Evolutionary conservation across 805 yeast species (phyloP).

Genomic region (Candida ovalis): DNA sequence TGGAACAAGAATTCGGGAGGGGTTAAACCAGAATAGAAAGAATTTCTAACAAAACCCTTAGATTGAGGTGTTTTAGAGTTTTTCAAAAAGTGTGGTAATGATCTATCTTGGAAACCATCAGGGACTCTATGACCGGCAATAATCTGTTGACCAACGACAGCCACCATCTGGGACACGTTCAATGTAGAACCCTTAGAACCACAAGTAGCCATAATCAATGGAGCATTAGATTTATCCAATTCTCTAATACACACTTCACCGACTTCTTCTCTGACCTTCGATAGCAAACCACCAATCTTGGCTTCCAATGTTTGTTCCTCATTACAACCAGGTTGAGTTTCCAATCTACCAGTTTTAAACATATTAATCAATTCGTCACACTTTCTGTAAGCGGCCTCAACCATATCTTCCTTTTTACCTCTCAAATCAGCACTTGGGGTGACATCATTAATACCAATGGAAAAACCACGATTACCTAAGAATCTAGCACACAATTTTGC

Average conservation of each 20-base stretch:
- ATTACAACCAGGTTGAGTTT: constrained; percentile 98
- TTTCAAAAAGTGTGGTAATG: constrained; percentile 94
- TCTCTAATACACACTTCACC: constrained; percentile 97
- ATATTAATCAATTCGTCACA: constrained; percentile 86
- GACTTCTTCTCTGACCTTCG: constrained; percentile 97
- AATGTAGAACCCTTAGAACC: constrained; percentile 98
- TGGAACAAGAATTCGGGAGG: constrained; percentile 98
- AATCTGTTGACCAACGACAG: constrained; percentile 98
- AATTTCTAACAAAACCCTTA: constrained; percentile 95
- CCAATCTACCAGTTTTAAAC: constrained; percentile 81
- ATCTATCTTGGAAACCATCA: constrained; percentile 99
- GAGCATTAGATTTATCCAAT: constrained; percentile 86
- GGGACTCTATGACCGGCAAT: constrained; percentile 99
- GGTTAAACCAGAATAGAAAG: constrained; percentile 87
- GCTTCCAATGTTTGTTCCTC: constrained; percentile 98
- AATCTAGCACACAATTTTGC: constrained; percentile 97
- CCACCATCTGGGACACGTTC: constrained; percentile 99
- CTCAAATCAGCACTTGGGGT: constrained; percentile 84
- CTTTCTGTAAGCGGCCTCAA: constrained; percentile 82
- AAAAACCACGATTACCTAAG: constrained; percentile 92
- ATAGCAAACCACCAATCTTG: constrained; percentile 90
- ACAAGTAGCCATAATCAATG: constrained; percentile 98
- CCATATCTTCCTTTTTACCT: constrained; percentile 77
- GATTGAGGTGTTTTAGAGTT: constrained; percentile 96
- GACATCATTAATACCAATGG: constrained; percentile 96